These are phyloP conservation scores for Talaromyces sp. DNA, from an alignment of 2,329 filamentous ascomycete species.

Conservation along the genomic window DNA sequence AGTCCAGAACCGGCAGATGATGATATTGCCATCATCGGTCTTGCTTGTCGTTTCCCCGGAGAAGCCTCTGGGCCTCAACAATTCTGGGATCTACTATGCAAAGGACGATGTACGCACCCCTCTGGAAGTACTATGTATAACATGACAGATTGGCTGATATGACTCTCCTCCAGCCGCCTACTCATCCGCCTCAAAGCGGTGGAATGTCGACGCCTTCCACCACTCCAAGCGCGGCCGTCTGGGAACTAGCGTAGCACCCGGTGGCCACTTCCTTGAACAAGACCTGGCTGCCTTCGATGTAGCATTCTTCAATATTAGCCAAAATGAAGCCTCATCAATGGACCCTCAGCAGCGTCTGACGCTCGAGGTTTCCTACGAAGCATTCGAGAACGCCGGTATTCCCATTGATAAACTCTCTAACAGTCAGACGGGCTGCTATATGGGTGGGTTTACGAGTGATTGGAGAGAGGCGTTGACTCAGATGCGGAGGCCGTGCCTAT, in stretches of 20 bases:
- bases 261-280: conserved; percentile 14
- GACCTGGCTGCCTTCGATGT: conserved; percentile 28
- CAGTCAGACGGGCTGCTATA: conserved; percentile 23
- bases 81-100: conserved; percentile 14
- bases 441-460: conserved; percentile 20
- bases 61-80: background rate
- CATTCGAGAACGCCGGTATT: conserved; percentile 22
- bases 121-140: background rate
- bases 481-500: conserved; percentile 26
- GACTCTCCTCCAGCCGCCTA: conserved; percentile 4
- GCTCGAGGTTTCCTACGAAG: conserved; percentile 36
- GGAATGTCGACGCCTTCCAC: conserved; percentile 10
- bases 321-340: conserved; percentile 6
- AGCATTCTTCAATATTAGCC: conserved; percentile 18
- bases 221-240: background rate
- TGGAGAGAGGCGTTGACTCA: conserved; percentile 21
- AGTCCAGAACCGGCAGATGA: background rate
- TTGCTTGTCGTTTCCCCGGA: conserved; percentile 11
- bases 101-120: conserved; percentile 2
- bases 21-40: conserved; percentile 11
- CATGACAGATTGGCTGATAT: background rate
- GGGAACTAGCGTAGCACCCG: conserved; percentile 4
- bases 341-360: conserved; percentile 19
- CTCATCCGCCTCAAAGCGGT: conserved; percentile 1
- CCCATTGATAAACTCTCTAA: conserved; percentile 19